Evolutionary conservation across 2,329 filamentous ascomycete species (phyloP).

Genomic region (Blastomyces parvus): DNA sequence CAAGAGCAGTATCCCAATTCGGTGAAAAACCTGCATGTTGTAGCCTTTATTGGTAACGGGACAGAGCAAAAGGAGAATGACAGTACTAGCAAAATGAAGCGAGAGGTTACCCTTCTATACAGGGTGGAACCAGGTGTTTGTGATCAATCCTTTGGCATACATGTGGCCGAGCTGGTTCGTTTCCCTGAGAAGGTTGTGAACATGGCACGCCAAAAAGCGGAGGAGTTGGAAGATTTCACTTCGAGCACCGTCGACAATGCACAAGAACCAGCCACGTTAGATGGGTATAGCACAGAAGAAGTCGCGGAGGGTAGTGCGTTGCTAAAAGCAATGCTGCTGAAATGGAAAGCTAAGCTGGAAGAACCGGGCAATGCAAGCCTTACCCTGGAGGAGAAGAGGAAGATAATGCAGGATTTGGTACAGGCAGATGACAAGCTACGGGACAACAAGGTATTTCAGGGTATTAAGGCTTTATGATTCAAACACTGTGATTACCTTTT

Average conservation of each 20-base stretch:
- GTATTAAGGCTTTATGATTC: slow-evolving; percentile 37
- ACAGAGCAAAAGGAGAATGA: slow-evolving; percentile 42
- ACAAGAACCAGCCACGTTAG: slow-evolving; percentile 30
- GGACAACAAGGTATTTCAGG: slow-evolving; percentile 46
- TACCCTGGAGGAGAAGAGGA: slow-evolving; percentile 66
- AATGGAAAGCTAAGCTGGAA: slow-evolving; percentile 73
- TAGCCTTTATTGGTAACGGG: slow-evolving; percentile 68
- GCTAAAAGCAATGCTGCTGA: slow-evolving; percentile 70
- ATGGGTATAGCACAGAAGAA: slow-evolving; percentile 65
- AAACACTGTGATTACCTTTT: neutral
- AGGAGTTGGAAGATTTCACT: slow-evolving; percentile 88
- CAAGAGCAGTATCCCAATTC: slow-evolving; percentile 70
- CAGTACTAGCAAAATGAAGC: slow-evolving; percentile 45
- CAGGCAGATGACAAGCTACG: slow-evolving; percentile 57
- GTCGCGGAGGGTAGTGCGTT: slow-evolving; percentile 79
- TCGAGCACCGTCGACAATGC: slow-evolving; percentile 32
- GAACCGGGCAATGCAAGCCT: slow-evolving; percentile 47
- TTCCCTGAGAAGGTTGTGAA: slow-evolving; percentile 96
- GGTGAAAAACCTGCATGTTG: slow-evolving; percentile 89
- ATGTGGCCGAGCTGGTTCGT: slow-evolving; percentile 90
- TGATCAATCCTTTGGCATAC: slow-evolving; percentile 96
- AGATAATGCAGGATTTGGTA: slow-evolving; percentile 70
- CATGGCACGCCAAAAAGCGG: slow-evolving; percentile 98
- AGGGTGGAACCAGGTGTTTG: slow-evolving; percentile 93
- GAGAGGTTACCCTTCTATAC: slow-evolving; percentile 89